These are phyloP conservation scores for Aphanomyces stellatus DNA, from an alignment of 352 stramenopile species.

Conservation along the genomic window DNA sequence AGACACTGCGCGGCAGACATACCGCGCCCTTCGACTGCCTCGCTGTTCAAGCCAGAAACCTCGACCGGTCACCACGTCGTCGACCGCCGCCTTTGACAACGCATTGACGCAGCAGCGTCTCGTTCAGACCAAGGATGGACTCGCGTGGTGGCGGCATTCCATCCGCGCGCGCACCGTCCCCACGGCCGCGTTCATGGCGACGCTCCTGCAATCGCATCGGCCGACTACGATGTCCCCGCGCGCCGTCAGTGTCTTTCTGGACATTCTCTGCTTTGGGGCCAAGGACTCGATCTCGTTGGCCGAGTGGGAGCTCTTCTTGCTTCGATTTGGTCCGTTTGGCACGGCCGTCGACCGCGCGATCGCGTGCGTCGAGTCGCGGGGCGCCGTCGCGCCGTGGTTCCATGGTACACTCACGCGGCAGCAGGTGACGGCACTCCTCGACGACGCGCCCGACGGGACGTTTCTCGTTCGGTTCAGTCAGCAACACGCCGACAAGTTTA, in stretches of 20 bases:
- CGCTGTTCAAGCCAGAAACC: neutral
- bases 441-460: neutral
- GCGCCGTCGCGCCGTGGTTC: neutral
- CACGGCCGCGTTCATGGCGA: neutral
- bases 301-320: neutral
- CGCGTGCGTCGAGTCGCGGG: neutral
- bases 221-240: neutral
- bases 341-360: neutral
- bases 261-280: neutral
- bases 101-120: no score
- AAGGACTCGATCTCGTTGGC: neutral
- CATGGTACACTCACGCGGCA: neutral
- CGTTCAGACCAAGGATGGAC: neutral
- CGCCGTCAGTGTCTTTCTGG: neutral
- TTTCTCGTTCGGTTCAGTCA: neutral
- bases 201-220: neutral
- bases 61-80: no score
- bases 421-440: neutral
- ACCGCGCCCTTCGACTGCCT: neutral
- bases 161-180: neutral
- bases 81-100: no score
- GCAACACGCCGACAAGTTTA: neutral
- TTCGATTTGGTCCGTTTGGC: neutral
- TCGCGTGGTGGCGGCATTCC: neutral
- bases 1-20: neutral